Conservation (phyloP, 2,329 filamentous ascomycete species). For the Talaromyces sp. region DNA sequence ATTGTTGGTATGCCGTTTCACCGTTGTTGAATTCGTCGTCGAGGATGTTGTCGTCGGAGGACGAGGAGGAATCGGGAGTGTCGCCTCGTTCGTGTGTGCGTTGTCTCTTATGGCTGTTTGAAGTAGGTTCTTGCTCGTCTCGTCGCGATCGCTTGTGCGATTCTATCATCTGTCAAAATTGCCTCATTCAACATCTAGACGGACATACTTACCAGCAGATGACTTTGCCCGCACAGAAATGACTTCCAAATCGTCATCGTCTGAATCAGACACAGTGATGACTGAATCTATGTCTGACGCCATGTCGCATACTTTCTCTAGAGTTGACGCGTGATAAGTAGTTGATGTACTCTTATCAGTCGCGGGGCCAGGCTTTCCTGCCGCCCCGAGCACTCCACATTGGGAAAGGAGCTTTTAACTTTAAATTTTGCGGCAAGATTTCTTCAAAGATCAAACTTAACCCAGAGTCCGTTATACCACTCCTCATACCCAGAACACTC, state of each 20-base stretch:
- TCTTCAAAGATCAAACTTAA: neutral
- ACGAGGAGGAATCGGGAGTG: conserved; percentile 11
- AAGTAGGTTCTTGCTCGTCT: neutral
- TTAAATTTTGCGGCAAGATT: conserved; percentile 16
- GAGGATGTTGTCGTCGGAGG: conserved; percentile 28
- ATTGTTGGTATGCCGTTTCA: conserved; percentile 55
- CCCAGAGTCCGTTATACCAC: neutral
- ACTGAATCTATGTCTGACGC: conserved; percentile 26
- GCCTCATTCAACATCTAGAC: neutral
- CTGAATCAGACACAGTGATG: conserved; percentile 27
- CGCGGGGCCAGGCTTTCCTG: neutral
- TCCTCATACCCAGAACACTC: neutral
- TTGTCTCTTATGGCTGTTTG: conserved; percentile 1
- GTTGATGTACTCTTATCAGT: conserved; percentile 3
- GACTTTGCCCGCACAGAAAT: conserved; percentile 24
- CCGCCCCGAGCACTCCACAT: conserved; percentile 19
- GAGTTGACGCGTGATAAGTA: neutral
- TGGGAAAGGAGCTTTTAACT: conserved; percentile 25
- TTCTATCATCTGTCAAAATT: conserved; percentile 1
- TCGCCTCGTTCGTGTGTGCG: neutral
- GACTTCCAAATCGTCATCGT: conserved; percentile 43
- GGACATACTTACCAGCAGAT: neutral
- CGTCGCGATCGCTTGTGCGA: conserved; percentile 11
- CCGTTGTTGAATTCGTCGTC: conserved; percentile 38
- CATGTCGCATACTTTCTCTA: neutral